These are phyloP conservation scores for Populus davidiana DNA, from an alignment of 345 rosid species.

Conservation along the genomic window DNA sequence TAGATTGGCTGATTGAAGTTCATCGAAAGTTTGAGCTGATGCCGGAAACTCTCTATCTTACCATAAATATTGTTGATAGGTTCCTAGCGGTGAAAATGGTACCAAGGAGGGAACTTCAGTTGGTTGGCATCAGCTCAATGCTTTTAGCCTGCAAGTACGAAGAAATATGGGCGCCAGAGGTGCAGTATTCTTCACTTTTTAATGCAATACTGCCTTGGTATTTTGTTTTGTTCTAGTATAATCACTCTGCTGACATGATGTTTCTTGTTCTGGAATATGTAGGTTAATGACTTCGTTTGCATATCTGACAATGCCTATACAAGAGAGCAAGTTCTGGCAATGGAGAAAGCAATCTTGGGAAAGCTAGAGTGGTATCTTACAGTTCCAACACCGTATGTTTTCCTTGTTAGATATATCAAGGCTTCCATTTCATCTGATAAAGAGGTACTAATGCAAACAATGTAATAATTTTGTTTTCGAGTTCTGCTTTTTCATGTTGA, in stretches of 20 bases:
- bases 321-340: conserved; percentile 65
- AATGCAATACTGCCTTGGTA: not conserved
- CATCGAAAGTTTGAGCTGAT: conserved; percentile 74
- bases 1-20: conserved; percentile 90
- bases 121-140: conserved; percentile 78
- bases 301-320: conserved; percentile 80
- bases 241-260: not conserved
- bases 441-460: conserved; percentile 34
- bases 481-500: not conserved
- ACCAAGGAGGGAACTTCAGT: conserved; percentile 67
- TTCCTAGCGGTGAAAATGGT: conserved; percentile 63
- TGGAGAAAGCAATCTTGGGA: conserved; percentile 77
- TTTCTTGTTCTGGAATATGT: conserved; percentile 10
- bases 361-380: conserved; percentile 79
- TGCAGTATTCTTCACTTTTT: conserved; percentile 2
- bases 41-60: conserved; percentile 83
- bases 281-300: conserved; percentile 81
- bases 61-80: conserved; percentile 73
- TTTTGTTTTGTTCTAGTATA: not conserved
- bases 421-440: conserved; percentile 59
- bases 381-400: conserved; percentile 82
- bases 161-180: conserved; percentile 96
- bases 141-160: conserved; percentile 92
- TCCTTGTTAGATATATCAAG: conserved; percentile 71
- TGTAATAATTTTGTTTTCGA: not conserved